Conservation (phyloP, 1,284 basidiomycete species). For the Pyrrhoderma lamaoense region DNA sequence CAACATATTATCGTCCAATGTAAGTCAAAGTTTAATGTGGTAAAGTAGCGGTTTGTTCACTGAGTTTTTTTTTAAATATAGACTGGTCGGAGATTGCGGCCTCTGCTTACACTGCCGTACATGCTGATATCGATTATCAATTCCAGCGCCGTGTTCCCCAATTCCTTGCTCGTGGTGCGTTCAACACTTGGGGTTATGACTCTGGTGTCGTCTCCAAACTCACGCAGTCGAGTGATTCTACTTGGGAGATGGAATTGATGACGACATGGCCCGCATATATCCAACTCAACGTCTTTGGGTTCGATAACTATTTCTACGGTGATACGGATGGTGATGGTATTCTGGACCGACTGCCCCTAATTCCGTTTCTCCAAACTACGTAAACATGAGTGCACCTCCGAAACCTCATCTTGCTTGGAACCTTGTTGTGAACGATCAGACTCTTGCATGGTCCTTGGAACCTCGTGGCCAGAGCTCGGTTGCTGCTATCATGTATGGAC, state of each 20-base stretch:
- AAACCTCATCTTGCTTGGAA: slow-evolving; percentile 80
- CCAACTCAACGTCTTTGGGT: slow-evolving; percentile 84
- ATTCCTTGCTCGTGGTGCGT: slow-evolving; percentile 76
- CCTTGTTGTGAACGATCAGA: slow-evolving; percentile 69
- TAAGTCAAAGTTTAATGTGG: slow-evolving; percentile 30
- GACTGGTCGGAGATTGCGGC: slow-evolving; percentile 69
- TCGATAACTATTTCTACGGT: slow-evolving; percentile 86
- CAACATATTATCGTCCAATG: slow-evolving; percentile 84
- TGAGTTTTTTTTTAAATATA: slow-evolving; percentile 24
- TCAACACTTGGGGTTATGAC: slow-evolving; percentile 89
- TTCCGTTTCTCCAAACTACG: slow-evolving; percentile 73
- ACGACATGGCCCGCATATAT: slow-evolving; percentile 81
- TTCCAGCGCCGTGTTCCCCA: slow-evolving; percentile 74
- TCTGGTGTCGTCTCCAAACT: slow-evolving; percentile 66
- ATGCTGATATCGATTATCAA: slow-evolving; percentile 65
- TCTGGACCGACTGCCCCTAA: slow-evolving; percentile 88
- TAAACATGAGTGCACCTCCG: slow-evolving; percentile 84
- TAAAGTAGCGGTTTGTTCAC: not conserved
- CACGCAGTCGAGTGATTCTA: slow-evolving; percentile 50
- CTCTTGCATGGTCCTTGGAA: slow-evolving; percentile 67
- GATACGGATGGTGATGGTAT: slow-evolving; percentile 82
- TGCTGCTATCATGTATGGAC: slow-evolving; percentile 78
- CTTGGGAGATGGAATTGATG: slow-evolving; percentile 81
- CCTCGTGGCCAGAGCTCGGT: slow-evolving; percentile 77
- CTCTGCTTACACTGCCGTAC: slow-evolving; percentile 61